Evolutionary conservation across 2,329 filamentous ascomycete genomes (phyloP).

Genomic region (Cytospora leucostoma): DNA sequence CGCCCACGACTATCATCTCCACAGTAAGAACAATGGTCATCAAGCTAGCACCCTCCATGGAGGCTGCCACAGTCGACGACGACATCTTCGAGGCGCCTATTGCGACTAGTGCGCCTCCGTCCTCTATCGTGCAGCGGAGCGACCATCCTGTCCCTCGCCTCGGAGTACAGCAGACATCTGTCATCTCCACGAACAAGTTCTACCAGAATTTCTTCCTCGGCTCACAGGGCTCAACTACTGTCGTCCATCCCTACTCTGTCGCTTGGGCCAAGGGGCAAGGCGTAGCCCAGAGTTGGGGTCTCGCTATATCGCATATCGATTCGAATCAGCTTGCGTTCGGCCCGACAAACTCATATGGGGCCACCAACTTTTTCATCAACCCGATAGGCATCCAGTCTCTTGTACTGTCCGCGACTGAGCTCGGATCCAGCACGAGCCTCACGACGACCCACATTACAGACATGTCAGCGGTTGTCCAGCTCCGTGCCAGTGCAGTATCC

Average conservation of each 20-base stretch:
- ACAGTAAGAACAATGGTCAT: slow-evolving; percentile 29
- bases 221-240: slow-evolving; percentile 67
- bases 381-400: slow-evolving; percentile 81
- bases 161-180: slow-evolving; percentile 49
- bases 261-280: slow-evolving; percentile 67
- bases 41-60: slow-evolving; percentile 32
- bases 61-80: slow-evolving; percentile 32
- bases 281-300: slow-evolving; percentile 69
- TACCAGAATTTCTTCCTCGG: slow-evolving; percentile 80
- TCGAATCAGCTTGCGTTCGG: slow-evolving; percentile 68
- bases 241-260: slow-evolving; percentile 74
- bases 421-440: slow-evolving; percentile 61
- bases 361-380: slow-evolving; percentile 74
- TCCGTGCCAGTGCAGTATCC: slow-evolving; percentile 56
- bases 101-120: slow-evolving; percentile 52
- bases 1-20: slow-evolving; percentile 19
- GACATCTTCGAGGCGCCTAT: slow-evolving; percentile 61
- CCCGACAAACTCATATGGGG: slow-evolving; percentile 55
- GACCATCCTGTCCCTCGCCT: slow-evolving; percentile 62
- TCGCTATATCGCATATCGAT: slow-evolving; percentile 76
- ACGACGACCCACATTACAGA: slow-evolving; percentile 56
- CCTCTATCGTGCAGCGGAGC: slow-evolving; percentile 46
- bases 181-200: slow-evolving; percentile 77
- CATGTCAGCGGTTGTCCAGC: slow-evolving; percentile 66
- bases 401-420: slow-evolving; percentile 75